These are phyloP conservation scores for Hanseniaspora hatyaiensis DNA, from an alignment of 805 yeast genomes.

Conservation along the genomic window DNA sequence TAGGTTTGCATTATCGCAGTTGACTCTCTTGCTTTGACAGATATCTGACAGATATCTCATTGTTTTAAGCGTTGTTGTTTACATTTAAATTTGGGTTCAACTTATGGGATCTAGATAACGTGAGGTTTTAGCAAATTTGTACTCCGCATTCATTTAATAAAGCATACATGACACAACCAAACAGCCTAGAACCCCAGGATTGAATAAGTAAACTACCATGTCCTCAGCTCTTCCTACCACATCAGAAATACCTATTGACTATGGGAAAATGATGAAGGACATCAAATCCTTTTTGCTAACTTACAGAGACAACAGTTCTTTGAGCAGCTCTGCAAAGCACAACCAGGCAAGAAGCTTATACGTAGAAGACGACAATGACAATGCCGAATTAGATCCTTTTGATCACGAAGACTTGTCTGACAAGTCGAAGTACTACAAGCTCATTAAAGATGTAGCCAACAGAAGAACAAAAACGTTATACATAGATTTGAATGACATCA, in stretches of 20 bases:
- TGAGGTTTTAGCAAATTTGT: too few species aligned
- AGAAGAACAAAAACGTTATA: slow-evolving; percentile 58
- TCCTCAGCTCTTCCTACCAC: slow-evolving; percentile 43
- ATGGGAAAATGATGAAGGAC: slow-evolving; percentile 46
- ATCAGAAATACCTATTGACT: slow-evolving; percentile 55
- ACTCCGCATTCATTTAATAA: too few species aligned
- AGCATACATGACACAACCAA: neutral
- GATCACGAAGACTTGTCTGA: slow-evolving; percentile 33
- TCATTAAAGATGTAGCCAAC: slow-evolving; percentile 72
- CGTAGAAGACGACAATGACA: slow-evolving; percentile 21
- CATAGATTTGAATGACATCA: slow-evolving; percentile 77
- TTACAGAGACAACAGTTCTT: slow-evolving; percentile 36
- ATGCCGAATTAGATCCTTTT: slow-evolving; percentile 25
- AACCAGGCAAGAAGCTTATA: slow-evolving; percentile 10
- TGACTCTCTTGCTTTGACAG: too few species aligned
- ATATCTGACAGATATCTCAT: too few species aligned
- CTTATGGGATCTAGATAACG: too few species aligned
- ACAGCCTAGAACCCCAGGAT: neutral
- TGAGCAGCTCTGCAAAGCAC: slow-evolving; percentile 20
- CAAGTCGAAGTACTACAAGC: slow-evolving; percentile 53
- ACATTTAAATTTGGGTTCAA: too few species aligned
- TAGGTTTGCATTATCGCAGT: too few species aligned
- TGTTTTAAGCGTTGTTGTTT: too few species aligned
- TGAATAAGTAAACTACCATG: slow-evolving; percentile 1
- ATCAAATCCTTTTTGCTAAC: slow-evolving; percentile 57